Base-by-base conservation (phyloP, 2,329 filamentous ascomycete species). In the Mycosphaerella sp. region DNA sequence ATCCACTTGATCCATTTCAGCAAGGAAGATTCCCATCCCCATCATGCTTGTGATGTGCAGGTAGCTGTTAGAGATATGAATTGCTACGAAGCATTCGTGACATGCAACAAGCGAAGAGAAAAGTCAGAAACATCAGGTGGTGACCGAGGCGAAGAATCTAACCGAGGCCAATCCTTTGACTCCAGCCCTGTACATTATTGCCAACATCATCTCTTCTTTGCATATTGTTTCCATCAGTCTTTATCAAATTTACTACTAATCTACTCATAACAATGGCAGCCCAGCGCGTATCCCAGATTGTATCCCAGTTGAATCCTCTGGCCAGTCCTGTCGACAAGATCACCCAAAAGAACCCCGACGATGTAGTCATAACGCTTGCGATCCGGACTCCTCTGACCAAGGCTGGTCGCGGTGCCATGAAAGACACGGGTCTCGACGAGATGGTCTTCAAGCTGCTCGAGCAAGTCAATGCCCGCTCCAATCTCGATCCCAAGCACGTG, bases 351-450 rank as follows among this genome's bases (percentile, higher is more conserved):
- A 95, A 95, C 73, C 83, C 91, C 63, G 92, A 97, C 71, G 93
- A 98, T 77, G 80, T 98, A 51, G 93, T 98, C 70, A 95, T 97
- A 69, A 98, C 93, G 6, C 82, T 95, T 55, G 92, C 92, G 29
- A 78, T 91, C 66, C 87, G 93, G 53, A 96, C 92, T 29, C 90
- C 93, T 0, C 80, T 98, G 59, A 80, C 86, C 69, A 97, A 96
- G 77, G 90, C 82, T 49, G 80, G 80, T 71, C 96, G 95, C 80
- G 92, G 93, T 62, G 89, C 90, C 41, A 87, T 98, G 78, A 97
- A 96, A 78, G 92, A 98, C 72, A 95, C 90, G 5, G 81, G 80
- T 40, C 82, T 97, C 59, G 93, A 98, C 72, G 92, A 85, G 73
- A 78, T 98, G 54, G 72, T 95, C 57, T 89, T 90, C 69, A 83